phyloP scores from a whole-genome alignment of 2,329 filamentous ascomycete genomes.

The Penicillium janthinellum region DNA sequence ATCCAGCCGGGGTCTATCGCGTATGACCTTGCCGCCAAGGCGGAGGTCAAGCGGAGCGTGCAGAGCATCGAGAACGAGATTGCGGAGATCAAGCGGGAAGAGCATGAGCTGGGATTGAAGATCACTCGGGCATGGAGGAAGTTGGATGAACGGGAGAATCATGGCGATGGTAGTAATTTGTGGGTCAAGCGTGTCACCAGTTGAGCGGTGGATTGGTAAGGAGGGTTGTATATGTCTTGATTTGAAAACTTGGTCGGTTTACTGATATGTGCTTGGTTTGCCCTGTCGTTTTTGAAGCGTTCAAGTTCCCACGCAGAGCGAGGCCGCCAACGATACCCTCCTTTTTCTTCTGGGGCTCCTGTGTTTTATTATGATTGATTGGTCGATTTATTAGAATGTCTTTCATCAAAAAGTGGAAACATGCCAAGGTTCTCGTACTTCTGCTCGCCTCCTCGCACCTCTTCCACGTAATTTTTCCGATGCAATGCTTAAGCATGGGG shows the following conservation, averaged over 20 bases:
- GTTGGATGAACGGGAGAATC: slow-evolving; percentile 61
- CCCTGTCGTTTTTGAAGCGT: slow-evolving; percentile 6
- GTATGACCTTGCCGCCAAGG: slow-evolving; percentile 63
- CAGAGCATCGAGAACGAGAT: slow-evolving; percentile 67
- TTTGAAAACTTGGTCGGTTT: slow-evolving; percentile 12
- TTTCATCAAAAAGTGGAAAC: background rate
- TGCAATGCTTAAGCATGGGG: background rate
- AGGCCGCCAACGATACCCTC: slow-evolving; percentile 4
- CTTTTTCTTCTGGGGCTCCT: background rate
- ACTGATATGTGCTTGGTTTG: slow-evolving; percentile 4
- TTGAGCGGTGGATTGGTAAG: slow-evolving; percentile 37
- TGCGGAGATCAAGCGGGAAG: slow-evolving; percentile 71
- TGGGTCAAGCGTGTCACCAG: slow-evolving; percentile 79
- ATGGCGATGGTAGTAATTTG: slow-evolving; percentile 59
- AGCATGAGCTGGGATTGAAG: slow-evolving; percentile 76
- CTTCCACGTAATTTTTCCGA: background rate
- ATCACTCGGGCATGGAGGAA: slow-evolving; percentile 75
- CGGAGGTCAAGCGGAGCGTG: slow-evolving; percentile 64
- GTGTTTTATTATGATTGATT: background rate
- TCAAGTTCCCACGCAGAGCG: background rate
- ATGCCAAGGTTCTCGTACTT: background rate
- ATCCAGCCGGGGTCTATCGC: slow-evolving; percentile 70
- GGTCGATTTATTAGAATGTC: background rate
- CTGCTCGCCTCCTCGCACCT: background rate
- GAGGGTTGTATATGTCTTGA: background rate